Conservation (phyloP, 192 early-diverging fungal species). For the Linnemannia zychae region DNA sequence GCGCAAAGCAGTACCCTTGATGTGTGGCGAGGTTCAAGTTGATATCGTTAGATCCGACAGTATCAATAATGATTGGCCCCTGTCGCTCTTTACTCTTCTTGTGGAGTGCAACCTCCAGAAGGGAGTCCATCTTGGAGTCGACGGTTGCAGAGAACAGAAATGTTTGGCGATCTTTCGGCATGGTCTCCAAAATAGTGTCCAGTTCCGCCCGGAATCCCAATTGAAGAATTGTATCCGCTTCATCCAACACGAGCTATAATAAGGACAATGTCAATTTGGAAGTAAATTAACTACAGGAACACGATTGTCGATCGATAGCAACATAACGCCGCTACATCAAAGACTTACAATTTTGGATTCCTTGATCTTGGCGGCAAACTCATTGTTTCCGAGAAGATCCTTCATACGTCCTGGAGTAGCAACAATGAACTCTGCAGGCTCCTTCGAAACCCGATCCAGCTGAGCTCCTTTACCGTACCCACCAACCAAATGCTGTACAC, state of each 20-base stretch:
- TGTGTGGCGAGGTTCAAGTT: conserved; percentile 83
- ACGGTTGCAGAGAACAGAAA: conserved; percentile 96
- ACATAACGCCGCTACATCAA: background rate
- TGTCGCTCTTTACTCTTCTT: conserved; percentile 65
- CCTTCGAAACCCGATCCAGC: conserved; percentile 58
- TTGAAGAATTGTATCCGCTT: conserved; percentile 94
- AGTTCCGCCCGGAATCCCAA: conserved; percentile 92
- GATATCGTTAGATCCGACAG: conserved; percentile 85
- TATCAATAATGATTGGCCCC: conserved; percentile 75
- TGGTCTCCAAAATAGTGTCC: conserved; percentile 69
- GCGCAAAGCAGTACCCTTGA: conserved; percentile 81
- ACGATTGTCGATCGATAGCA: background rate
- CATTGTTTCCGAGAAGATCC: conserved; percentile 70
- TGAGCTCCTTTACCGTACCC: conserved; percentile 75
- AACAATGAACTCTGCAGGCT: conserved; percentile 86
- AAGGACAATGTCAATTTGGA: background rate
- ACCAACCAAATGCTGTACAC: conserved; percentile 81
- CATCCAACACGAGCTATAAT: conserved; percentile 85
- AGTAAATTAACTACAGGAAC: background rate
- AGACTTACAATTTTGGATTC: conserved; percentile 64
- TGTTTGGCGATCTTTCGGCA: conserved; percentile 85
- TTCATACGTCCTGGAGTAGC: conserved; percentile 96
- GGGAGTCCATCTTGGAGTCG: conserved; percentile 72
- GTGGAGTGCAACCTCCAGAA: conserved; percentile 74
- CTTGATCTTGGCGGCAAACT: conserved; percentile 61